Conservation (phyloP, 2,329 filamentous ascomycete genomes). For the Thelonectria blattea region DNA sequence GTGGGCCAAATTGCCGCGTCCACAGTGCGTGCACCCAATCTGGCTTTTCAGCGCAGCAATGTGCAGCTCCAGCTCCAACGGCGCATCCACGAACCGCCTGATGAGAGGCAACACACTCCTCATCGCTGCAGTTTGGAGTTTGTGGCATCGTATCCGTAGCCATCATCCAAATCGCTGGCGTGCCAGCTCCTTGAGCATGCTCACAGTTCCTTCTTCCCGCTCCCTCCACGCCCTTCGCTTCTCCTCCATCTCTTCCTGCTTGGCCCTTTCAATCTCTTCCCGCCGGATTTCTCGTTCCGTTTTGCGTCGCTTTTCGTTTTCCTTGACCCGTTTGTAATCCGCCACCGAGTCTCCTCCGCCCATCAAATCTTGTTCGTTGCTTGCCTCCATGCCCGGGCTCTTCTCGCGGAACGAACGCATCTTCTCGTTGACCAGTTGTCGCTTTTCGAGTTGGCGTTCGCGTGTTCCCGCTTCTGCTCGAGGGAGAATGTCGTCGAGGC, state of each 20-base stretch:
- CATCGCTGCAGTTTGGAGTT: too few relatives aligned
- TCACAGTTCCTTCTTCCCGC: constrained; percentile 85
- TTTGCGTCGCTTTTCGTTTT: constrained; percentile 73
- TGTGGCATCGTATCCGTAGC: not conserved
- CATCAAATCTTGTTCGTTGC: constrained; percentile 78
- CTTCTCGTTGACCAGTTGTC: constrained; percentile 71
- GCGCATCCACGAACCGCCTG: not conserved
- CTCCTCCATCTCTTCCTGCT: constrained; percentile 81
- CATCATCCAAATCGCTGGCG: constrained; percentile 74
- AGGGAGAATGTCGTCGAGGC: constrained; percentile 80
- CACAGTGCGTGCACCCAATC: constrained; percentile 35
- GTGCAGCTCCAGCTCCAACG: not conserved
- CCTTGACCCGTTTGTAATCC: constrained; percentile 72
- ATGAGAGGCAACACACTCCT: not conserved
- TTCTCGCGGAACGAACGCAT: constrained; percentile 76
- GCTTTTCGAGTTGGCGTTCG: constrained; percentile 88
- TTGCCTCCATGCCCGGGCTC: constrained; percentile 61
- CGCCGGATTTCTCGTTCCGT: constrained; percentile 82
- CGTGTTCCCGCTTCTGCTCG: constrained; percentile 82
- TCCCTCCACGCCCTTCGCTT: constrained; percentile 70
- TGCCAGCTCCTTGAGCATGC: constrained; percentile 79
- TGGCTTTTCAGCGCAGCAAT: not conserved
- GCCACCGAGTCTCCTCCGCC: constrained; percentile 69
- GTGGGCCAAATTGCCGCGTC: constrained; percentile 37
- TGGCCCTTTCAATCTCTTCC: constrained; percentile 80